Base-by-base conservation (phyloP, 768 basidiomycete species). In the Sutorius australiensis region DNA sequence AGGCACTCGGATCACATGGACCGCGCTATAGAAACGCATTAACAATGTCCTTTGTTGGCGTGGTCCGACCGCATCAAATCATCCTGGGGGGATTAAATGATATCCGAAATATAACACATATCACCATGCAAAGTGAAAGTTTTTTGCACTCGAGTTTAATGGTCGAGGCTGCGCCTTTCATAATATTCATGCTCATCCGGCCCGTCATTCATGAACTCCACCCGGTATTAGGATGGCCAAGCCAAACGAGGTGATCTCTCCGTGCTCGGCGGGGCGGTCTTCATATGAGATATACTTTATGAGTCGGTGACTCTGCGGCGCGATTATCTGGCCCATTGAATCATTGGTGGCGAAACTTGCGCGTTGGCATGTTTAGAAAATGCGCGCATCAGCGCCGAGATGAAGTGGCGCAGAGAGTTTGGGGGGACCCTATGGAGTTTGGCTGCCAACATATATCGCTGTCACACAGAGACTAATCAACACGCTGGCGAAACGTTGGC, bases 1-100 rank as follows among this genome's bases (percentile, higher is more conserved):
- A 57, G 60, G 53, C 62, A 68, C 59, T 50, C 62, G 59, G 66
- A 67, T 68, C 61, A 63, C 54, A 55, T 45, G 64, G 52, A 56
- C 55, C 53, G 53, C 51, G 28, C 48, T 38, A 59, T 63, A 62
- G 57, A 66, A 57, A 51, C 41, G 45, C 59, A 57, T 63, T 58
- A 36, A 55, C 57, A 46, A 64, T 59, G 56, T 57, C 50, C 46
- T 46, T 51, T 56, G 40, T 54, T 61, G 54, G 57, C 38, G 44
- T 60, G 50, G 46, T 32, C 51, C 42, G 41, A 43, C 53, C 52
- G 43, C 61, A 68, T 60, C 65, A 62, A 54, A 36, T 51, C 41
- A 62, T 65, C 30, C 58, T 50, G 21, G 56, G 54, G 65, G 55
- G 62, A 63, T 62, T 57, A 59, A 54, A 28, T 32, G 19, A 56